Conservation (phyloP, 306 rosid genomes). For the Erythrophleum fordii region DNA sequence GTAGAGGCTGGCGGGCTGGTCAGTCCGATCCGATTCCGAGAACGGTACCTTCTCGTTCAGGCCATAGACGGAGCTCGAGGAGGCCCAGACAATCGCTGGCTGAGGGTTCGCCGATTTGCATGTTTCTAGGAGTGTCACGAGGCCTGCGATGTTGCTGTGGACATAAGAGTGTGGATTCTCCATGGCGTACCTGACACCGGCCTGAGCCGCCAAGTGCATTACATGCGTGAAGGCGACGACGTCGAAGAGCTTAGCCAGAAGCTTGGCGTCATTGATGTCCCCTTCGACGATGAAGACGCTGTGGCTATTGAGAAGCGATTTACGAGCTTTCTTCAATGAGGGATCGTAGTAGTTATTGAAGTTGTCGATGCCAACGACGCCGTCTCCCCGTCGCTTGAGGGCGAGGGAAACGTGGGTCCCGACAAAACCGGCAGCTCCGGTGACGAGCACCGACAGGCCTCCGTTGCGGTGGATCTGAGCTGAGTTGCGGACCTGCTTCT, state of each 20-base stretch:
- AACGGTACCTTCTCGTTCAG: constrained; percentile 74
- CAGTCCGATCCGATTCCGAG: constrained; percentile 72
- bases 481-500: constrained; percentile 63
- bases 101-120: constrained; percentile 71
- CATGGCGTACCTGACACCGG: constrained; percentile 80
- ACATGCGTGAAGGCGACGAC: constrained; percentile 69
- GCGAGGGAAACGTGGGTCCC: constrained; percentile 70
- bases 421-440: constrained; percentile 77
- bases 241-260: constrained; percentile 69
- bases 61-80: constrained; percentile 78
- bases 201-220: constrained; percentile 85
- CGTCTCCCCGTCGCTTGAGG: constrained; percentile 70
- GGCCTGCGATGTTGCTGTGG: constrained; percentile 75
- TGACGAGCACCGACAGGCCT: constrained; percentile 57
- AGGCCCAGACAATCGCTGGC: constrained; percentile 76
- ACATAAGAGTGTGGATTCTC: constrained; percentile 66
- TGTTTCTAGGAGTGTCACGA: constrained; percentile 63
- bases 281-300: constrained; percentile 76
- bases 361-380: constrained; percentile 68
- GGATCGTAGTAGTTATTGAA: constrained; percentile 77
- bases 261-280: constrained; percentile 57
- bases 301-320: constrained; percentile 53
- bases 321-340: constrained; percentile 62
- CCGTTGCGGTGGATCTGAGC: constrained; percentile 58
- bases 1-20: constrained; percentile 73